Evolutionary conservation across 345 rosid species (phyloP).

Genomic region (Draba incana): DNA sequence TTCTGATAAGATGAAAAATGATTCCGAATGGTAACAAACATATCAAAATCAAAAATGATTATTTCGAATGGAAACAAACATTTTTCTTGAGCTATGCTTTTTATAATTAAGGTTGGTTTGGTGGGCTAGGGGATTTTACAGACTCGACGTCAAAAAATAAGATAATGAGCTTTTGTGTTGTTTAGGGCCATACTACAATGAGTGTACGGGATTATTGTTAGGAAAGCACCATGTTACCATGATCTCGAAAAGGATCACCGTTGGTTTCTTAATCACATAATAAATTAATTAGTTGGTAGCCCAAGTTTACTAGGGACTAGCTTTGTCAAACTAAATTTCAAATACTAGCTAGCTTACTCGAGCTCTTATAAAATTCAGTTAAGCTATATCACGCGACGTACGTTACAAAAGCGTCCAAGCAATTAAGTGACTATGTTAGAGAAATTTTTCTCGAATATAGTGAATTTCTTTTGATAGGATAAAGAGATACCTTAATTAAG

Average conservation of each 20-base stretch:
- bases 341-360: background rate
- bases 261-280: slow-evolving; percentile 4
- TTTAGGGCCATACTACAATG: slow-evolving; percentile 9
- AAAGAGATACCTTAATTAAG: background rate
- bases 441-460: no score
- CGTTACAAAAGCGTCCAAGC: background rate
- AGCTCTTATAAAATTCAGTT: background rate
- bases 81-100: no score
- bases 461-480: background rate
- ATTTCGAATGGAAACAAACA: no score
- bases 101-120: no score
- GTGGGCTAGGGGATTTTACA: no score
- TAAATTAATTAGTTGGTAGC: background rate
- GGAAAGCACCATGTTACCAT: background rate
- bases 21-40: no score
- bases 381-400: background rate
- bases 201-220: background rate
- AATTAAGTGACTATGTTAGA: background rate
- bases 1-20: background rate
- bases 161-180: slow-evolving; percentile 9
- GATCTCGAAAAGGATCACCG: background rate
- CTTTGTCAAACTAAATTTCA: slow-evolving; percentile 1
- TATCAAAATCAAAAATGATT: no score
- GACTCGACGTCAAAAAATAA: background rate
- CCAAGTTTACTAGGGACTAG: slow-evolving; percentile 8